phyloP scores from a whole-genome alignment of 2,329 filamentous ascomycete genomes.

The Capronia americana region DNA sequence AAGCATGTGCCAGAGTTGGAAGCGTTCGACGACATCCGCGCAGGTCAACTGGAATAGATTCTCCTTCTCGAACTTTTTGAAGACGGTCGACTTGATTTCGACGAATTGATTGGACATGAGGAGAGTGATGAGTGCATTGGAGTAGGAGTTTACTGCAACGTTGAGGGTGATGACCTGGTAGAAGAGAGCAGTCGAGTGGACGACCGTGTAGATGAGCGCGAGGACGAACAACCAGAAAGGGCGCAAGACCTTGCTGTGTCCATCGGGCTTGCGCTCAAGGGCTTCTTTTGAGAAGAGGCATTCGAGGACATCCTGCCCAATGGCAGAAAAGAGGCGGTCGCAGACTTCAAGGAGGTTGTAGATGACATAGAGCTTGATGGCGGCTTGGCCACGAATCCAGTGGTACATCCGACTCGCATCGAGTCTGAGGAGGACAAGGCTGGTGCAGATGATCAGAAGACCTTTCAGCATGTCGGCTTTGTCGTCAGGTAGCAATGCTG shows the following conservation, averaged over 20 bases:
- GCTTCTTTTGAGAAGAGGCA: constrained; percentile 94
- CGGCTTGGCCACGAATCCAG: constrained; percentile 91
- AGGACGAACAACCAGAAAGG: constrained; percentile 91
- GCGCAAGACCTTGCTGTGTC: constrained; percentile 86
- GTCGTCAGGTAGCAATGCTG: constrained; percentile 81
- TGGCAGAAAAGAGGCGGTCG: constrained; percentile 84
- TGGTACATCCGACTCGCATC: constrained; percentile 99
- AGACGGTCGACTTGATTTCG: constrained; percentile 97
- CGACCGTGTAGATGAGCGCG: constrained; percentile 83
- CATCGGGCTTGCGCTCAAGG: constrained; percentile 82
- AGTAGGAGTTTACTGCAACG: constrained; percentile 98
- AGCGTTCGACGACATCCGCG: constrained; percentile 92
- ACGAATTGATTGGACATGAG: constrained; percentile 98
- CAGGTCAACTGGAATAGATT: constrained; percentile 96
- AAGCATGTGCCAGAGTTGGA: constrained; percentile 97
- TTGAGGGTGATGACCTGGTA: constrained; percentile 98
- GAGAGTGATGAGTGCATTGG: constrained; percentile 89
- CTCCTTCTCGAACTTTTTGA: constrained; percentile 98
- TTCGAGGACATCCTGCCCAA: constrained; percentile 95
- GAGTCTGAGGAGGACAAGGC: constrained; percentile 82
- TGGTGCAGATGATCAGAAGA: constrained; percentile 83
- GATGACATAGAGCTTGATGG: constrained; percentile 98
- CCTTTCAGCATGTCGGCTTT: constrained; percentile 96
- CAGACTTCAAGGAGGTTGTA: constrained; percentile 94
- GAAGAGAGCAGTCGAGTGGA: constrained; percentile 86